Evolutionary conservation across 78 protist genomes (phyloP).

Genomic region (Polysphondylium violaceum): DNA sequence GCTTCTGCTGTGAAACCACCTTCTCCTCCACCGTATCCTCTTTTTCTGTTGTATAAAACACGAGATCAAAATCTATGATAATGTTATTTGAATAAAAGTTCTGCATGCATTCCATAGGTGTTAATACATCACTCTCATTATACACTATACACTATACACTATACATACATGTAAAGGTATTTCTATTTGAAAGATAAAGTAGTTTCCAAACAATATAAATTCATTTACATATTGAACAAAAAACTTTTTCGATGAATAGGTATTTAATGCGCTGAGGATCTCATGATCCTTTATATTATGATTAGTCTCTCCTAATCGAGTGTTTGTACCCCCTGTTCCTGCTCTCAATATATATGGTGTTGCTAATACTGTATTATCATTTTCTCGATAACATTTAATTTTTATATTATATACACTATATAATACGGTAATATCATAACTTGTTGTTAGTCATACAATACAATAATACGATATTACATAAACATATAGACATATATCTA

Average conservation of each 20-base stretch:
- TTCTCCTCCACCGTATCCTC: conserved; percentile 51
- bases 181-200: conserved; percentile 38
- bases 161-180: conserved; percentile 30
- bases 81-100: conserved; percentile 13
- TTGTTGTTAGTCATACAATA: background rate
- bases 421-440: background rate
- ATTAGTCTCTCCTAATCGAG: background rate
- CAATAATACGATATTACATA: background rate
- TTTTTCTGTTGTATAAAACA: conserved; percentile 48
- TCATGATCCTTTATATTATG: conserved; percentile 49
- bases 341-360: conserved; percentile 8
- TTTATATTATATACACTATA: conserved; percentile 35
- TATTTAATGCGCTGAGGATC: background rate
- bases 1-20: conserved; percentile 64
- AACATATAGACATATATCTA: background rate
- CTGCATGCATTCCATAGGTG: background rate
- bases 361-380: conserved; percentile 26
- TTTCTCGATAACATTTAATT: conserved; percentile 45
- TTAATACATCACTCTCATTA: background rate
- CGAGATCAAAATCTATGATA: conserved; percentile 50
- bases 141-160: background rate
- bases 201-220: conserved; percentile 27
- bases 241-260: conserved; percentile 58
- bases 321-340: background rate
- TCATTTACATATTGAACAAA: conserved; percentile 55